Evolutionary conservation across 148 eudicot genomes (phyloP), one percentile per base, ranked within the genome.

Genomic region (Amaranthus palmeri): DNA sequence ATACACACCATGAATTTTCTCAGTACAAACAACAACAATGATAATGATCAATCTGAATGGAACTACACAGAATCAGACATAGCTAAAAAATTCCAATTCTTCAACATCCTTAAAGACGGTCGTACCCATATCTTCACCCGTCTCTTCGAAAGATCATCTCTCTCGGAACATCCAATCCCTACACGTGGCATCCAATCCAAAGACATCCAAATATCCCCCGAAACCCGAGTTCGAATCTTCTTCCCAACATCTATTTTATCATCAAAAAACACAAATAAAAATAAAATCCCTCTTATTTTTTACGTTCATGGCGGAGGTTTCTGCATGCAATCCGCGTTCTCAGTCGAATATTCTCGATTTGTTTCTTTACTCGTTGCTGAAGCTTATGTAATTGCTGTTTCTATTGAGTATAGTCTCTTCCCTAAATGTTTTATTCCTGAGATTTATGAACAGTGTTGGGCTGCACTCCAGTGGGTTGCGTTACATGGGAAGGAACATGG

Each of bases 271-370:
- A 57, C 12, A 77, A 53, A 73, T 3, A 53, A 10, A 0, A 5
- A 57, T 5, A 77, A 53, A 73, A 68, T 80, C 41, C 86, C 86
- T 0, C 67, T 83, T 5, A 70, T 83, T 45, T 52, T 83, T 73
- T 83, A 78, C 72, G n/a, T 67, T 60, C 86, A 83, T 65, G 86
- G 86, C 74, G 83, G 86, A 7, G 86, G 72, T 0, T 83, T 83
- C 74, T 78, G 67, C 4, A 61, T 80, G 69, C 65, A 72, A 14
- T 80, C 86, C 17, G 77, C 86, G 61, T 77, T 78, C 70, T 75
- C 77, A 51, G 36, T 61, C 3, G 62, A 40, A 41, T 80, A 83
- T 72, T 48, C 79, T 71, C 11, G 48, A 54, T 69, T 73, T 57
- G 59, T 83, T 56, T 46, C 45, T 5, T 49, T 13, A 10, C 43